These are phyloP conservation scores for Talaromyces proteolyticus DNA, from an alignment of 495 filamentous ascomycete genomes.

Conservation along the genomic window DNA sequence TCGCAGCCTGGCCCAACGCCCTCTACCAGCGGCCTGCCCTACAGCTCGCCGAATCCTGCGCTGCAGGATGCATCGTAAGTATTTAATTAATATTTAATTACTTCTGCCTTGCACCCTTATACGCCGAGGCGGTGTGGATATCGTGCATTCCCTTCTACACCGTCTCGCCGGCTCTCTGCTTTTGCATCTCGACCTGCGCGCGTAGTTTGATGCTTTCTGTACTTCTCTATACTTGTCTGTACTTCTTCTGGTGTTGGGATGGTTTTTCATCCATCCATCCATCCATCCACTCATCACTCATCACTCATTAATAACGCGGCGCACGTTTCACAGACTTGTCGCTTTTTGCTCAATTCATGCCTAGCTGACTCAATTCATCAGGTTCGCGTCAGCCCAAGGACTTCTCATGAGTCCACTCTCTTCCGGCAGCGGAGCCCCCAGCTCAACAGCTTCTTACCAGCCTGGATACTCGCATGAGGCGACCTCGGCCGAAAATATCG, in stretches of 20 bases:
- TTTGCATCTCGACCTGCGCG: no score
- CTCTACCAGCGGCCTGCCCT: slow-evolving; percentile 40
- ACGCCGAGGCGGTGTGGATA: no score
- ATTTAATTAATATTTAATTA: no score
- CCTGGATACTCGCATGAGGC: slow-evolving; percentile 13
- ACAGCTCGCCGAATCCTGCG: slow-evolving; percentile 37
- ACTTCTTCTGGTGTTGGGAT: no score
- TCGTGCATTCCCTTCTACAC: no score
- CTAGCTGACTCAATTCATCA: no score
- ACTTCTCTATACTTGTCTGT: no score
- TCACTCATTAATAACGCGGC: slow-evolving; percentile 1
- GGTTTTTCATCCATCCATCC: no score
- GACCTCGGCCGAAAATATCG: slow-evolving; percentile 31
- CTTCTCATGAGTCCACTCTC: slow-evolving; percentile 42
- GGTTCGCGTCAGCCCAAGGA: slow-evolving; percentile 33
- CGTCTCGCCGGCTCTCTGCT: no score
- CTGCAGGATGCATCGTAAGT: slow-evolving; percentile 46
- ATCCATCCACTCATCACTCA: no score
- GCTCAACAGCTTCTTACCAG: slow-evolving; percentile 9
- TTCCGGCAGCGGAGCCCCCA: slow-evolving; percentile 38
- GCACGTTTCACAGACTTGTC: slow-evolving; percentile 15
- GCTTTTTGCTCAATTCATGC: no score
- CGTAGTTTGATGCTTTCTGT: no score
- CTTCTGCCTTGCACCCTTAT: background rate
- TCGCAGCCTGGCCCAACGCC: slow-evolving; percentile 30